Percentiles rank a stretch among this genome's conserved stretches.
Evolutionary conservation across 352 stramenopile genomes (phyloP).

Genomic region (Albugo laibachii): DNA sequence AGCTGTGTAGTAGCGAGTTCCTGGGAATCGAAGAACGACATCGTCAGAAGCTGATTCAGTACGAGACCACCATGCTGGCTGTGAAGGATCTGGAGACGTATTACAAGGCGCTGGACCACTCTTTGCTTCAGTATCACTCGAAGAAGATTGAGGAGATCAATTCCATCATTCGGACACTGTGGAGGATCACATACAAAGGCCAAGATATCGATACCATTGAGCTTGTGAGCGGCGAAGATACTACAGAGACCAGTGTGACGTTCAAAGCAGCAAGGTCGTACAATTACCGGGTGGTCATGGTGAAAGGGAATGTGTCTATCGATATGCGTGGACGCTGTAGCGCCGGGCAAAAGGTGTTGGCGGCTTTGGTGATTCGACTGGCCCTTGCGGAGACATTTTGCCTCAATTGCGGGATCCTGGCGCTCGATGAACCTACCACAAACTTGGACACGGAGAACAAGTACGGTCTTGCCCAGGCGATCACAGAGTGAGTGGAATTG

Average conservation of each 20-base stretch:
- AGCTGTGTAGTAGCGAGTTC: slow-evolving; percentile 53
- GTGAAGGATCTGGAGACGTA: slow-evolving; percentile 96
- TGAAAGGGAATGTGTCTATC: slow-evolving; percentile 86
- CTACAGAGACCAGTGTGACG: slow-evolving; percentile 12
- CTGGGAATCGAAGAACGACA: slow-evolving; percentile 88
- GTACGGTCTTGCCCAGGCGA: slow-evolving; percentile 71
- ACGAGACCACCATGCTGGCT: slow-evolving; percentile 90
- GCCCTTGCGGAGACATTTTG: slow-evolving; percentile 98
- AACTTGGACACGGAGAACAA: slow-evolving; percentile 97
- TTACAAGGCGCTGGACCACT: slow-evolving; percentile 88
- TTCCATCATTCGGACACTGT: slow-evolving; percentile 95
- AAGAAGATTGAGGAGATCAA: slow-evolving; percentile 99
- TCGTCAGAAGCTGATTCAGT: slow-evolving; percentile 87
- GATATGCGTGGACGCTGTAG: slow-evolving; percentile 99
- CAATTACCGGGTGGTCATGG: slow-evolving; percentile 99
- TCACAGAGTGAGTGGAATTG: slow-evolving; percentile 47
- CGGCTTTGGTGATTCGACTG: slow-evolving; percentile 94
- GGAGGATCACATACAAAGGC: slow-evolving; percentile 97
- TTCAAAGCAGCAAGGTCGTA: slow-evolving; percentile 75
- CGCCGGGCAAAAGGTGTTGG: slow-evolving; percentile 92
- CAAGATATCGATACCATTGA: slow-evolving; percentile 99
- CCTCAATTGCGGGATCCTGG: slow-evolving; percentile 95
- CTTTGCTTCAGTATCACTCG: slow-evolving; percentile 92
- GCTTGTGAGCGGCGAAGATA: slow-evolving; percentile 87
- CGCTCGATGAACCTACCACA: slow-evolving; percentile 97